Base-by-base conservation (phyloP, 495 filamentous ascomycete species). In the Aspergillus incahuasiensis region DNA sequence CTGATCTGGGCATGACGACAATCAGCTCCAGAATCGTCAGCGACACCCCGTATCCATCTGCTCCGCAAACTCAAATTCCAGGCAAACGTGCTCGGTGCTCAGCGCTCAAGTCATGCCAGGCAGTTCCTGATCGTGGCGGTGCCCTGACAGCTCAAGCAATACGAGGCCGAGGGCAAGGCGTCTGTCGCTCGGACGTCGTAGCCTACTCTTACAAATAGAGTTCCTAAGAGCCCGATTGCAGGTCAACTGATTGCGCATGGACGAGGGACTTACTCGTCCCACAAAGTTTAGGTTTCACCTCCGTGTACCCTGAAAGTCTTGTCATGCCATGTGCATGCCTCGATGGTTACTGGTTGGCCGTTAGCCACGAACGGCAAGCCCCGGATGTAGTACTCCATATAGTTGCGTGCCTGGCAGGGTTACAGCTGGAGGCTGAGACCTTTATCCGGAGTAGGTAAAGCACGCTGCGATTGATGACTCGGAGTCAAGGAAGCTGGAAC, bases 171-270 rank as follows among this genome's bases (percentile, higher is more conserved):
- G 32, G 32, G 12, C 32, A 35, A 35, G 32, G 32, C 32, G 32
- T 35, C 13, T 25, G 4, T 42, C 21, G 15, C 53, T 16, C 46
- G 28, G 48, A 51, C 28, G n/a, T 30, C 13, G 28, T 41, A 48
- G 13, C 28, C 30, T 21, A 25, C 1, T 34, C n/a, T 28, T 18
- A 28, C 40, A 48, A 47, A 47, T 57, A 52, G 52, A 50, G 44
- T 57, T 56, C 50, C 32, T 35, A 42, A 41, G 50, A 48, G 49
- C 47, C 52, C 53, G 60, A 63, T 63, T 56, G 60, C 60, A 59
- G 60, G 60, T 63, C 60, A 63, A 56, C 52, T 63, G 60, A 56
- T 52, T 56, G 53, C 53, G 38, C 44, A 48, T 55, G 44, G 38
- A 34, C 46, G 9, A 20, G 6, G 8, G 19, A 42, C 4, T 16